A percentile compares a stretch with the other conserved stretches of the same genome.
phyloP scores from a whole-genome alignment of 176 grass and related monocot genomes.

The Pharus latifolius region DNA sequence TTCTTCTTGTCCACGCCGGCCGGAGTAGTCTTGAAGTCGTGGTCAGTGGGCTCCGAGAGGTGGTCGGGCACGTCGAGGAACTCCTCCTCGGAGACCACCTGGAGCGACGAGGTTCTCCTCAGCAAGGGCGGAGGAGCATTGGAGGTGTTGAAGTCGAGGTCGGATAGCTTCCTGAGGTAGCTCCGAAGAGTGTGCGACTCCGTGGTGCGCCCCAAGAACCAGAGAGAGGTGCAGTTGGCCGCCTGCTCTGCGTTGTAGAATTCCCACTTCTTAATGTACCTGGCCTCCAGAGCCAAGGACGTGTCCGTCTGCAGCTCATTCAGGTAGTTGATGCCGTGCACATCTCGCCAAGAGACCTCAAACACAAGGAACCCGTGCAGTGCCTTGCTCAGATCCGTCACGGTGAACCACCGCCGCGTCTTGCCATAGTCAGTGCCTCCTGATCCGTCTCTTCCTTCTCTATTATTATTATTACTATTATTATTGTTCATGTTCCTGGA shows the following conservation, averaged over 20 bases:
- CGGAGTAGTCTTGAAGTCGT: no score
- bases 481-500: no score
- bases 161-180: conserved; percentile 27
- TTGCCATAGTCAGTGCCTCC: not conserved
- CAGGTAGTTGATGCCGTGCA: conserved; percentile 88
- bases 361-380: conserved; percentile 86
- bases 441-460: no score
- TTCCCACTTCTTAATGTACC: conserved; percentile 90
- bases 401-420: conserved; percentile 34
- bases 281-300: conserved; percentile 68
- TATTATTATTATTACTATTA: no score
- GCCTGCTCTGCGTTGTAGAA: conserved; percentile 75
- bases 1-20: no score
- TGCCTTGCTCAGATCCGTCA: conserved; percentile 30
- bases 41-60: no score
- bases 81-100: conserved; percentile 20
- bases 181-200: conserved; percentile 33
- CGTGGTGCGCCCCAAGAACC: conserved; percentile 40
- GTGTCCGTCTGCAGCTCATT: conserved; percentile 88
- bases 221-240: conserved; percentile 28
- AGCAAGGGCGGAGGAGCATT: not conserved
- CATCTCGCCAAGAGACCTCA: conserved; percentile 73
- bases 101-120: not conserved
- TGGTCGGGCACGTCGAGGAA: no score
- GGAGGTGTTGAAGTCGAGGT: not conserved